These are phyloP conservation scores for Neostapfia colusana DNA, from an alignment of 176 grass and related monocot genomes.

Conservation along the genomic window DNA sequence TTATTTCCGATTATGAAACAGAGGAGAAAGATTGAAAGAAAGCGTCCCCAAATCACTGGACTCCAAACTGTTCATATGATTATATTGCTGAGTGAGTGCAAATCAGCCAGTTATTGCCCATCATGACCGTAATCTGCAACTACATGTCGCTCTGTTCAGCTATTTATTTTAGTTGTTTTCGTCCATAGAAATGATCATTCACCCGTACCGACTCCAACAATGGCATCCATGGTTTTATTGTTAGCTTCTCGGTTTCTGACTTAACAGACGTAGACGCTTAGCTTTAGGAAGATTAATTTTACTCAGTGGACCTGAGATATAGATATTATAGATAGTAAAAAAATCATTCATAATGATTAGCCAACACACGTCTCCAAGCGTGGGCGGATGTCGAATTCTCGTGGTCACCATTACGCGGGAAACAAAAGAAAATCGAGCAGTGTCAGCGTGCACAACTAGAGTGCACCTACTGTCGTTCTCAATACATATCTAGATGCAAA, in stretches of 20 bases:
- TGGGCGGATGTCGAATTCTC: not conserved
- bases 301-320: too few species aligned
- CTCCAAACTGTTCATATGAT: not conserved
- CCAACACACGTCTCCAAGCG: not conserved
- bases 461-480: not conserved
- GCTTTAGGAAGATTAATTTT: too few species aligned
- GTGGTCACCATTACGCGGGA: not conserved
- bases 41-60: not conserved
- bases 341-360: not conserved
- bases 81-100: not conserved
- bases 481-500: not conserved
- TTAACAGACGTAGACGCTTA: too few species aligned
- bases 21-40: not conserved
- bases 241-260: not conserved
- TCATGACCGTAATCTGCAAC: not conserved
- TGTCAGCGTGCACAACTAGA: not conserved
- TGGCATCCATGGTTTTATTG: not conserved
- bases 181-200: too few species aligned
- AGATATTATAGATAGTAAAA: too few species aligned
- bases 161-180: not conserved
- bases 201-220: not conserved
- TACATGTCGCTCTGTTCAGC: conserved; percentile 3
- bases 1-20: not conserved
- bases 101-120: not conserved
- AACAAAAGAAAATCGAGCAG: not conserved